Conservation (phyloP, 2,329 filamentous ascomycete genomes). For the Phyllosticta citrichinensis region DNA sequence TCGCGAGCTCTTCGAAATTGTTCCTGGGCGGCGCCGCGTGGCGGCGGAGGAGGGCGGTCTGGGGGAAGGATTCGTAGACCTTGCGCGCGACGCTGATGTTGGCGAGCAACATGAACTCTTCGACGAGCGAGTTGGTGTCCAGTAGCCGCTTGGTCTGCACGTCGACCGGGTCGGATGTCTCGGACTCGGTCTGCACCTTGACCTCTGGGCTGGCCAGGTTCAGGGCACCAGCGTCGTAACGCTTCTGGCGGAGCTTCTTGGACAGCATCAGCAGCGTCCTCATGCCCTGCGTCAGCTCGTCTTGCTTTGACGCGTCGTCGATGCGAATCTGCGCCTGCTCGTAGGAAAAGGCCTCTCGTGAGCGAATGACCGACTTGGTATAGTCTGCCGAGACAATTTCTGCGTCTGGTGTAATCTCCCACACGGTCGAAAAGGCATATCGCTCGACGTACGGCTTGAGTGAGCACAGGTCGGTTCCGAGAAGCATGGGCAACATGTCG, state of each 20-base stretch:
- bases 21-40: constrained; percentile 88
- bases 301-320: constrained; percentile 76
- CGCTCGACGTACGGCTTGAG: constrained; percentile 95
- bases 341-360: constrained; percentile 94
- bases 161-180: constrained; percentile 91
- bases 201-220: constrained; percentile 98
- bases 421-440: constrained; percentile 42
- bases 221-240: constrained; percentile 89
- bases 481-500: constrained; percentile 94
- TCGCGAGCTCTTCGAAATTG: constrained; percentile 89
- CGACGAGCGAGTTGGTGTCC: constrained; percentile 93
- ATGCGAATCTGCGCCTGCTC: constrained; percentile 91
- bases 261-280: constrained; percentile 77
- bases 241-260: constrained; percentile 86
- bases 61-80: constrained; percentile 85
- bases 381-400: constrained; percentile 80
- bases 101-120: constrained; percentile 98
- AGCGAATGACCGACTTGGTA: constrained; percentile 96
- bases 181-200: constrained; percentile 86
- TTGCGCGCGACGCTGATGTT: constrained; percentile 89
- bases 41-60: constrained; percentile 86
- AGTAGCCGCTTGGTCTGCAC: constrained; percentile 92
- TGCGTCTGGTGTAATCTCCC: constrained; percentile 80
- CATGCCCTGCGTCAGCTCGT: constrained; percentile 86
- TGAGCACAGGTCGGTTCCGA: constrained; percentile 93